Conservation (phyloP, 306 rosid genomes). For the Cicer chorassanicum region DNA sequence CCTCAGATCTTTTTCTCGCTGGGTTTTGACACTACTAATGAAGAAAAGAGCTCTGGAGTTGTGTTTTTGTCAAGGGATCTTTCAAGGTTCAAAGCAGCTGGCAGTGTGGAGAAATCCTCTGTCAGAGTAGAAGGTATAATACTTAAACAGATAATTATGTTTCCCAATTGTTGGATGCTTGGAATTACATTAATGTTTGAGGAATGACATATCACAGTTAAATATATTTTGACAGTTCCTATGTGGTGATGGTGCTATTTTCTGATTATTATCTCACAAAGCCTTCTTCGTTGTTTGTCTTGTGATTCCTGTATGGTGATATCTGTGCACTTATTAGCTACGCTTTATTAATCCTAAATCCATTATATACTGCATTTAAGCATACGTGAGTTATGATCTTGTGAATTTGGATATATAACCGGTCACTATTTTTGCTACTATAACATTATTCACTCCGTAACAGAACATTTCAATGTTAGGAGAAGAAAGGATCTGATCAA, state of each 20-base stretch:
- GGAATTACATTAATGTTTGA: slow-evolving; percentile 21
- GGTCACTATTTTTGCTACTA: slow-evolving; percentile 6
- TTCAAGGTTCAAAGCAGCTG: slow-evolving; percentile 50
- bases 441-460: slow-evolving; percentile 25
- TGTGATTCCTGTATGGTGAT: slow-evolving; percentile 28
- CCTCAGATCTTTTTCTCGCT: slow-evolving; percentile 67
- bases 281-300: slow-evolving; percentile 17
- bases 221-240: slow-evolving; percentile 30
- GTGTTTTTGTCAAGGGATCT: slow-evolving; percentile 47
- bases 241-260: slow-evolving; percentile 4
- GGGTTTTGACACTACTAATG: slow-evolving; percentile 69
- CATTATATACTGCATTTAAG: slow-evolving; percentile 12
- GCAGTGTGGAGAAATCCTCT: slow-evolving; percentile 48
- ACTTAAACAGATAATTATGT: slow-evolving; percentile 38
- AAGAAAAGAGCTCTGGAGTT: slow-evolving; percentile 60
- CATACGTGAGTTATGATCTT: not conserved
- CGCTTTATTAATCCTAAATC: slow-evolving; percentile 25
- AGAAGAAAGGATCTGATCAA: slow-evolving; percentile 55
- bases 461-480: slow-evolving; percentile 61
- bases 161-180: slow-evolving; percentile 28
- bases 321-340: slow-evolving; percentile 18
- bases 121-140: slow-evolving; percentile 56
- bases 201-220: slow-evolving; percentile 10
- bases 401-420: not conserved
- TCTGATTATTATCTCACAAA: slow-evolving; percentile 15